Conservation (phyloP, 2,329 filamentous ascomycete genomes). For the Verticillium klebahnii region DNA sequence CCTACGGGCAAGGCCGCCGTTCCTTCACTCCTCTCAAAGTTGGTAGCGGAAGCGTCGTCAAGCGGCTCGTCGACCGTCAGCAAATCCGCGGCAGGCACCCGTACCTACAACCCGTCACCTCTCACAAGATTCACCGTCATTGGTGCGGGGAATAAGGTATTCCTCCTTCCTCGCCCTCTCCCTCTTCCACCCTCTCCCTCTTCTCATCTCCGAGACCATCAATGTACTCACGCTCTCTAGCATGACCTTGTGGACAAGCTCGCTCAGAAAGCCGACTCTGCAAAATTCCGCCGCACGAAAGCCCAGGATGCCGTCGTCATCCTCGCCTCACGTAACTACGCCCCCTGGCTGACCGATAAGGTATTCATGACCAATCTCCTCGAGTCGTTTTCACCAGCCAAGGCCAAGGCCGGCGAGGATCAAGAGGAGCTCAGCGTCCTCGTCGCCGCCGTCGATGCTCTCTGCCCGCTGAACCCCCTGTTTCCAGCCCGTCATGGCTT, state of each 20-base stretch:
- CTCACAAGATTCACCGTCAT: constrained; percentile 6
- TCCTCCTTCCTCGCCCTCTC: background rate
- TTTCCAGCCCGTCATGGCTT: constrained; percentile 36
- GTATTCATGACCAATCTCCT: constrained; percentile 28
- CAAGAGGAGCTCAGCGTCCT: constrained; percentile 38
- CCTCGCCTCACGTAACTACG: constrained; percentile 43
- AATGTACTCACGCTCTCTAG: background rate
- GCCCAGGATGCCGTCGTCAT: constrained; percentile 40
- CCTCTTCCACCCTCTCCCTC: background rate
- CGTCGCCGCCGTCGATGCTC: constrained; percentile 51
- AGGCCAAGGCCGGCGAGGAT: background rate
- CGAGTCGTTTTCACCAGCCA: constrained; percentile 6
- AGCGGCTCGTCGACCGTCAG: too few species aligned
- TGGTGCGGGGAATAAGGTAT: constrained; percentile 2
- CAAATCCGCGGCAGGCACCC: background rate
- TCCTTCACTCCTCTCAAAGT: background rate
- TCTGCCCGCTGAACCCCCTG: constrained; percentile 32
- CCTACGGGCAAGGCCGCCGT: background rate
- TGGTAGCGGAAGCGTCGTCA: background rate
- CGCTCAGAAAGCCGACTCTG: background rate
- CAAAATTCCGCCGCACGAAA: background rate
- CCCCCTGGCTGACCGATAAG: constrained; percentile 41
- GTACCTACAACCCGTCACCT: background rate
- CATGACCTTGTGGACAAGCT: background rate
- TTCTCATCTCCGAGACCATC: background rate